These are phyloP conservation scores for Corchorus capsularis DNA, from an alignment of 345 rosid genomes.

Conservation along the genomic window DNA sequence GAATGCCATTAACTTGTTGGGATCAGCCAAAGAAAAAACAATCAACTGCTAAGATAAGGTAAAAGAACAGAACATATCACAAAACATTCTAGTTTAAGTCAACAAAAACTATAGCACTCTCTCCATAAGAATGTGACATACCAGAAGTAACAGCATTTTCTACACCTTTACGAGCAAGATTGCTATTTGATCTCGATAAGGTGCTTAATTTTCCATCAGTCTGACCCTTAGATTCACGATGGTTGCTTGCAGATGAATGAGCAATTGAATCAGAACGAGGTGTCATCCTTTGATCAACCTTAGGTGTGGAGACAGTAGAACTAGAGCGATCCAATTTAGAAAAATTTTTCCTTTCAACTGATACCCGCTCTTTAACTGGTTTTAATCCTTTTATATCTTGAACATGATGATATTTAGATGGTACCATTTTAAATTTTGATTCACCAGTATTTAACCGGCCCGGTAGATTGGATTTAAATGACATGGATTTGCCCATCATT, in stretches of 20 bases:
- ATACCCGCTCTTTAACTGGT: constrained; percentile 53
- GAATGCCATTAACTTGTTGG: neutral
- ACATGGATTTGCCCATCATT: constrained; percentile 64
- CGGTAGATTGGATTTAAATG: constrained; percentile 58
- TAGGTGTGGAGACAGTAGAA: constrained; percentile 41
- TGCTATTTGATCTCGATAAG: constrained; percentile 56
- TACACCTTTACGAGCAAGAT: constrained; percentile 47
- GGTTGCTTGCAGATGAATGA: constrained; percentile 44
- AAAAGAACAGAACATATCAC: neutral
- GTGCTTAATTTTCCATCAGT: constrained; percentile 62
- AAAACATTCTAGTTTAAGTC: neutral
- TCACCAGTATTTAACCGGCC: constrained; percentile 52
- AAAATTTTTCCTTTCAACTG: constrained; percentile 47
- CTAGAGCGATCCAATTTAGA: constrained; percentile 42
- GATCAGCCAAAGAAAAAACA: neutral
- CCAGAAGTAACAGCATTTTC: constrained; percentile 57
- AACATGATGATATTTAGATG: constrained; percentile 49
- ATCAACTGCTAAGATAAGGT: constrained; percentile 7
- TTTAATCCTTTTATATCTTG: constrained; percentile 63
- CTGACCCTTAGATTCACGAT: constrained; percentile 53
- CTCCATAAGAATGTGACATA: constrained; percentile 33
- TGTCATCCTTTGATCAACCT: constrained; percentile 59
- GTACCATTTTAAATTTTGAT: constrained; percentile 53
- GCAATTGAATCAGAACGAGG: constrained; percentile 48
- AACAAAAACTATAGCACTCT: constrained; percentile 1